Base-by-base conservation (phyloP, 345 rosid species). In the Eucalyptus melliodora region DNA sequence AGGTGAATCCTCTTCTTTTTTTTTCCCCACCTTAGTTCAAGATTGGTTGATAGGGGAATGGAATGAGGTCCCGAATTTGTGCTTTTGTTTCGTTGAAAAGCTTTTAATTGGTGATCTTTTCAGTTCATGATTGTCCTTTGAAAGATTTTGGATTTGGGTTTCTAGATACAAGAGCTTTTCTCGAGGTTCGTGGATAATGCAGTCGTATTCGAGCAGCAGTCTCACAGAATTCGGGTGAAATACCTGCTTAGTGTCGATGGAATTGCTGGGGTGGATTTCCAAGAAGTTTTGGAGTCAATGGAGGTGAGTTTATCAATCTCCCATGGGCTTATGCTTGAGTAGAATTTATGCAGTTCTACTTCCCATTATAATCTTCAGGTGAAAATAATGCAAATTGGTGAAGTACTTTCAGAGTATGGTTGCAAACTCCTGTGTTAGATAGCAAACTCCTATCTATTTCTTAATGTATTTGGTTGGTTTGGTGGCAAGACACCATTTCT, bases 131-230 rank as follows among this genome's bases (percentile, higher is more conserved):
- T 86, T 50, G 62, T 50, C 49, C 62, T 31, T 51, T 86, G 88
- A 86, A 11, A 86, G 94, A 93, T 90, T 92, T 94, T 90, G 91
- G 92, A 91, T 93, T 96, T 95, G 92, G 94, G 94, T 95, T 95
- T 97, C 96, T 91, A 98, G 99, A 95, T 98, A 92, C 99, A 97
- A 97, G 97, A 94, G 88, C 86, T 96, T 93, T 96, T 98, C 62
- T 94, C 92, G 51, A 96, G 89, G 90, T 93, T 96, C 86, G 91
- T 95, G 96, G 97, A 92, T 81, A 94, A 88, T 88, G 99, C 98
- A 50, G 96, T 98, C 90, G 92, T 12, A 90, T 96, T 96, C 40
- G 97, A 96, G 91, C 94, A 88, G 51, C 96, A 94, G 42, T 87
- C 95, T 53, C 82, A 91, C 87, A 91, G 89, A 88, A 90, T 96